A percentile compares a stretch with the other conserved stretches of the same genome.
These are phyloP conservation scores for Handroanthus guayacan DNA, from an alignment of 257 asterid species.

Conservation along the genomic window DNA sequence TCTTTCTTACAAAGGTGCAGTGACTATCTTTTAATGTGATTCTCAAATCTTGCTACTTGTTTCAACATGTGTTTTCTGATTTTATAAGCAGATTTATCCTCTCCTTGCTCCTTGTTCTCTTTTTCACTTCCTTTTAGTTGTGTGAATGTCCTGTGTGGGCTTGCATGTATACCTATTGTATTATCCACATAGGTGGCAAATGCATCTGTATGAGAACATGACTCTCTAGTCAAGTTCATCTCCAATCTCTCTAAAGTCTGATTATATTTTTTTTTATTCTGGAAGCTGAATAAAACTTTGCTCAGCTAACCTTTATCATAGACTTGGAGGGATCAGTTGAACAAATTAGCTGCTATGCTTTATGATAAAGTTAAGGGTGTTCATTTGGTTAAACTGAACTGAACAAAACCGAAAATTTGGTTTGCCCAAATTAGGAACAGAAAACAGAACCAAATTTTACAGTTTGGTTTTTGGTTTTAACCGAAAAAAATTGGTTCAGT, in stretches of 20 bases:
- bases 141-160: background rate
- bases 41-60: constrained; percentile 15
- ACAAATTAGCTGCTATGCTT: background rate
- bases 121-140: background rate
- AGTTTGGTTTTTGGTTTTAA: too few species aligned
- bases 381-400: too few species aligned
- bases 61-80: constrained; percentile 4
- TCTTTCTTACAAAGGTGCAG: constrained; percentile 85
- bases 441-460: too few species aligned
- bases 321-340: constrained; percentile 14
- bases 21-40: constrained; percentile 18
- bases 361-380: too few species aligned
- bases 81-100: constrained; percentile 14
- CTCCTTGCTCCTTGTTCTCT: background rate
- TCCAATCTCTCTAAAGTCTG: background rate
- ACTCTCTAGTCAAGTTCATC: background rate
- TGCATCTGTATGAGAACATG: background rate
- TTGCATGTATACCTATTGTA: background rate
- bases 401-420: too few species aligned
- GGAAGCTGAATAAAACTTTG: background rate
- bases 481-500: too few species aligned
- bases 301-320: constrained; percentile 9
- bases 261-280: constrained; percentile 1
- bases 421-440: too few species aligned
- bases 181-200: background rate